Base-by-base conservation (phyloP, 805 yeast genomes). In the Ogataea thermomethanolica region DNA sequence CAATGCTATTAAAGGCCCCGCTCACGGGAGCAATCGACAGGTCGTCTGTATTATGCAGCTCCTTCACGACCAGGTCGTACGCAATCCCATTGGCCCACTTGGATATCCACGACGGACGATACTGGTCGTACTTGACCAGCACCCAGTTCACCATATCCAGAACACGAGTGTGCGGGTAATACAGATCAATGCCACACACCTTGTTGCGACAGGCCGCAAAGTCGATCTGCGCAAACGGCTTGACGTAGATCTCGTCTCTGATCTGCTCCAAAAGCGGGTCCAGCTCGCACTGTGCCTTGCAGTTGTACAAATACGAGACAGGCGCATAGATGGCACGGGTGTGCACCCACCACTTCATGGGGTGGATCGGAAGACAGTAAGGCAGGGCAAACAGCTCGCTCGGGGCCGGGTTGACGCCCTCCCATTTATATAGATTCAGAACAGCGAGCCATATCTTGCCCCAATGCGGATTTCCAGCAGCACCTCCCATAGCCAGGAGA, bases 321-420 rank as follows among this genome's bases (percentile, higher is more conserved):
- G 98, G 90, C 25, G 85, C 61, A 54, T 90, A 93, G 15, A 93
- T 86, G 1, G 93, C 95, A 41, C 99, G 71, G 0, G 97, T 90
- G 56, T 93, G 99, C 15, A 91, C 96, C 99, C 99, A 93, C 99
- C 98, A 93, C 57, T 86, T 76, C 25, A 90, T 95, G 1, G 99
- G 99, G 56, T 93, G 98, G 29, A 89, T 69, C 0, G 96, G 95
- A 2, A 83, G 54, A 35, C 70, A 57, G 46, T 88, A 85, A 1
- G 99, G 99, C 29, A 91, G 62, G 43, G 83, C 62, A 93, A 96
- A 93, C 35, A 89, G 65, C 57, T 93, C 99, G 1, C 97, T 91
- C 3, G 99, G 99, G 1, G 96, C 95, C 3, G 99, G 99, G 52
- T 93, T 93, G 5, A 91, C 96, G 40, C 99, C 99, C 46, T 85